Evolutionary conservation across 768 basidiomycete genomes (phyloP).

Genomic region (Lentinula edodes): DNA sequence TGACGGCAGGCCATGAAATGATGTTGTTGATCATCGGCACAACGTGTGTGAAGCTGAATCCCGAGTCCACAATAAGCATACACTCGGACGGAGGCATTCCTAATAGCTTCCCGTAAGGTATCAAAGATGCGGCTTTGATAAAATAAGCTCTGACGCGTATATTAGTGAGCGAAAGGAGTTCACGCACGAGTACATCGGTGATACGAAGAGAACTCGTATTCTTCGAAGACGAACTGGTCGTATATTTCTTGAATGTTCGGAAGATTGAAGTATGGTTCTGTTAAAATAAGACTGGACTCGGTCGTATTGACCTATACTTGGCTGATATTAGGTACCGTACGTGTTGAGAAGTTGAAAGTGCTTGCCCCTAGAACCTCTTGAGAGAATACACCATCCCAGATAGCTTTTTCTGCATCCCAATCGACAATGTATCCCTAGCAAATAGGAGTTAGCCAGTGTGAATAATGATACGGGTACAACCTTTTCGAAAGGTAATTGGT

Average conservation of each 20-base stretch:
- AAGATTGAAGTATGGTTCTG: conserved; percentile 93
- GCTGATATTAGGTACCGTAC: not conserved
- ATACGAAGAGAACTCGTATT: conserved; percentile 89
- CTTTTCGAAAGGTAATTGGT: conserved; percentile 84
- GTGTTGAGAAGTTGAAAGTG: not conserved
- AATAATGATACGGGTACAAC: conserved; percentile 29
- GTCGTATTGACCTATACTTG: conserved; percentile 60
- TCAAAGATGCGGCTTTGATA: conserved; percentile 67
- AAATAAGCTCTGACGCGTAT: conserved; percentile 9
- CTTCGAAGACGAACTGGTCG: conserved; percentile 94
- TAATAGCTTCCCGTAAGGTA: conserved; percentile 74
- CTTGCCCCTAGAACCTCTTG: conserved; percentile 61
- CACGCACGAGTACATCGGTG: conserved; percentile 75
- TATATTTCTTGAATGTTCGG: conserved; percentile 89
- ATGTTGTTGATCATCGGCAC: conserved; percentile 74
- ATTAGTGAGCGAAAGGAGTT: conserved; percentile 2
- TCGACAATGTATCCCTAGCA: conserved; percentile 84
- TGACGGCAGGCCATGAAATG: conserved; percentile 77
- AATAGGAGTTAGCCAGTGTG: conserved; percentile 15
- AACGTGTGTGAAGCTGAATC: conserved; percentile 93
- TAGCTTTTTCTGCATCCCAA: conserved; percentile 92
- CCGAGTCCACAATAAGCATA: conserved; percentile 78
- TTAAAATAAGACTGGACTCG: conserved; percentile 73
- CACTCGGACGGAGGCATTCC: conserved; percentile 65
- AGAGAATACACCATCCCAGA: conserved; percentile 91